These are phyloP conservation scores for Laguncularia racemosa DNA, from an alignment of 345 rosid genomes.

Conservation along the genomic window DNA sequence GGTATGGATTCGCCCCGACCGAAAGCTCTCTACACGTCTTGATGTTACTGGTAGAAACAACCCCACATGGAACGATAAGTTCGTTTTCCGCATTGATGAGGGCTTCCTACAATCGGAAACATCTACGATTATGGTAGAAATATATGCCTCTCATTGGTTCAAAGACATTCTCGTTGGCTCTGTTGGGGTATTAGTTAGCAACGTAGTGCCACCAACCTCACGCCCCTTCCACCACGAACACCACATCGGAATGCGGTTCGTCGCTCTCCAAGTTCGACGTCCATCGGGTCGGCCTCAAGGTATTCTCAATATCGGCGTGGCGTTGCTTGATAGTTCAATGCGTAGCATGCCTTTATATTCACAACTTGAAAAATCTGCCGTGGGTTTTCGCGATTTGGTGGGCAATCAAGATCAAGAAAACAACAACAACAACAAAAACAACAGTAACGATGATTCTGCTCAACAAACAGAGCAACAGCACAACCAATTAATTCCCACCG, in stretches of 20 bases:
- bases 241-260: slow-evolving; percentile 65
- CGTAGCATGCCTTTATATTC: slow-evolving; percentile 83
- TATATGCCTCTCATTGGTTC: slow-evolving; percentile 75
- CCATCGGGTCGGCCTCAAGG: slow-evolving; percentile 92
- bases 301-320: slow-evolving; percentile 72
- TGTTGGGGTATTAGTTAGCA: slow-evolving; percentile 55
- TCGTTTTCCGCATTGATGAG: slow-evolving; percentile 77
- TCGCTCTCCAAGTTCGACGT: slow-evolving; percentile 78
- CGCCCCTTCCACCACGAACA: slow-evolving; percentile 18
- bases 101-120: slow-evolving; percentile 62
- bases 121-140: slow-evolving; percentile 74
- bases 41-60: slow-evolving; percentile 43
- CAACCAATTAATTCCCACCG: slow-evolving; percentile 2
- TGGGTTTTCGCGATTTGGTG: slow-evolving; percentile 62
- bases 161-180: slow-evolving; percentile 76
- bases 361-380: slow-evolving; percentile 52
- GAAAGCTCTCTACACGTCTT: slow-evolving; percentile 74
- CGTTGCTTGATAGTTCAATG: slow-evolving; percentile 76
- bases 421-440: slow-evolving; percentile 13
- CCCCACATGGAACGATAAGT: slow-evolving; percentile 95
- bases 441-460: slow-evolving; percentile 6
- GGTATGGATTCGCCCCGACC: slow-evolving; percentile 75
- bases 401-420: slow-evolving; percentile 33
- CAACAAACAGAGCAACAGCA: neutral
- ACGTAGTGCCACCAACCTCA: slow-evolving; percentile 36